Evolutionary conservation across 2,329 filamentous ascomycete genomes (phyloP).

Genomic region (Knoxdaviesia proteae): DNA sequence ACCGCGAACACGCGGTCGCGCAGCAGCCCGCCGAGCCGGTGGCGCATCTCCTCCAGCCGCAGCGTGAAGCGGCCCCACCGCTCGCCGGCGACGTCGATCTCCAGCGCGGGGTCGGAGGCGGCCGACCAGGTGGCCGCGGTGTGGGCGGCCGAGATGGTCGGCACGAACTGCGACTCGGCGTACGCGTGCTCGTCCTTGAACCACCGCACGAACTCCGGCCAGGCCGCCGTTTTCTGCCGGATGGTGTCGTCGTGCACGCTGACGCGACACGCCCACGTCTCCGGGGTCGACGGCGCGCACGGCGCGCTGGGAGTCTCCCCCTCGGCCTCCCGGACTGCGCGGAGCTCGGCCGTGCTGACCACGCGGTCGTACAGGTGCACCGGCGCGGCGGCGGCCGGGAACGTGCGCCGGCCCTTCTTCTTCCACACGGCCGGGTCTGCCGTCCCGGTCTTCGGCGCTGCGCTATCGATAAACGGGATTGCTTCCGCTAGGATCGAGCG

Average conservation of each 20-base stretch:
- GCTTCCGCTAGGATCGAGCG: constrained; percentile 33
- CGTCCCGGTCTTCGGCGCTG: constrained; percentile 8
- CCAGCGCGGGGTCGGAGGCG: constrained; percentile 6
- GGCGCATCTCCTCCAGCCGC: constrained; percentile 41
- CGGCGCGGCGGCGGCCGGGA: constrained; percentile 23
- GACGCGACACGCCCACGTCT: constrained; percentile 43
- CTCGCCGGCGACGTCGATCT: constrained; percentile 11
- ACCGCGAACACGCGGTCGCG: constrained; percentile 45
- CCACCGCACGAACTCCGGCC: constrained; percentile 39
- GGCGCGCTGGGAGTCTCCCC: too few relatives aligned
- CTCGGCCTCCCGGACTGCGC: too few relatives aligned
- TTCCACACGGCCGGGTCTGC: constrained; percentile 20
- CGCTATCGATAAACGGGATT: constrained; percentile 28
- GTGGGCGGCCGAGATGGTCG: constrained; percentile 11
- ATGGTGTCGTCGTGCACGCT: constrained; percentile 36
- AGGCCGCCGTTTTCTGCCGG: constrained; percentile 32
- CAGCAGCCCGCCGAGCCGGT: constrained; percentile 38
- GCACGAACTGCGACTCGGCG: constrained; percentile 19
- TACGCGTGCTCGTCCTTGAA: constrained; percentile 30
- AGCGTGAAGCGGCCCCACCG: constrained; percentile 27
- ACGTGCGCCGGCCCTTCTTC: constrained; percentile 25
- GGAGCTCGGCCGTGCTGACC: constrained; percentile 22
- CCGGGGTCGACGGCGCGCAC: constrained; percentile 9
- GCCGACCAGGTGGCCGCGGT: too few relatives aligned
- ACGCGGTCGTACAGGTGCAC: constrained; percentile 32